Conservation (phyloP, 495 filamentous ascomycete species). For the Pseudoneurospora amorphoporcata region DNA sequence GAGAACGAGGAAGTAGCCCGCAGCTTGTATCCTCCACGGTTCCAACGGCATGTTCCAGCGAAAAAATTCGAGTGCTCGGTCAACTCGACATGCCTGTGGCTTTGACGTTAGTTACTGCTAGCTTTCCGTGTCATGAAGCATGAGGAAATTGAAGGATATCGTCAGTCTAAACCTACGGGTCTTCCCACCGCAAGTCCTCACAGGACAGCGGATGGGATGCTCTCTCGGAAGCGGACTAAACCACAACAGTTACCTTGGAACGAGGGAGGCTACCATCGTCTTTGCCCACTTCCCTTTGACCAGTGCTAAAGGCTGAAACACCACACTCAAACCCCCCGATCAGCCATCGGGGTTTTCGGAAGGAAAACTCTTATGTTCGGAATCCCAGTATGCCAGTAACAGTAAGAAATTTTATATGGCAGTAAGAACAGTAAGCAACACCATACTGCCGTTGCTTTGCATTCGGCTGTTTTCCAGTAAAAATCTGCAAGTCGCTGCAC, state of each 20-base stretch:
- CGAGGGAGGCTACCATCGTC: constrained; percentile 21
- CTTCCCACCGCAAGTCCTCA: not conserved
- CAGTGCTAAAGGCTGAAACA: constrained; percentile 32
- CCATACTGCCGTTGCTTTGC: too few relatives aligned
- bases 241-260: constrained; percentile 24
- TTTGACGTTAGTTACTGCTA: not conserved
- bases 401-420: too few relatives aligned
- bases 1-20: not conserved
- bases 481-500: too few relatives aligned
- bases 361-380: constrained; percentile 19
- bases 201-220: not conserved
- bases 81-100: not conserved
- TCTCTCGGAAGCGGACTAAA: not conserved
- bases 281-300: constrained; percentile 28
- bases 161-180: not conserved
- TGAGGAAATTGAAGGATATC: not conserved
- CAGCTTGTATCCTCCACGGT: not conserved
- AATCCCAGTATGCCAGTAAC: too few relatives aligned
- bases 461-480: too few relatives aligned
- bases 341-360: constrained; percentile 19
- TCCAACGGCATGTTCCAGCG: not conserved
- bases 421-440: too few relatives aligned
- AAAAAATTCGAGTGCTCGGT: not conserved
- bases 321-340: constrained; percentile 13
- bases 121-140: not conserved